Evolutionary conservation across 2,329 filamentous ascomycete genomes (phyloP).

Genomic region (Aspergillus pseudoterreus): DNA sequence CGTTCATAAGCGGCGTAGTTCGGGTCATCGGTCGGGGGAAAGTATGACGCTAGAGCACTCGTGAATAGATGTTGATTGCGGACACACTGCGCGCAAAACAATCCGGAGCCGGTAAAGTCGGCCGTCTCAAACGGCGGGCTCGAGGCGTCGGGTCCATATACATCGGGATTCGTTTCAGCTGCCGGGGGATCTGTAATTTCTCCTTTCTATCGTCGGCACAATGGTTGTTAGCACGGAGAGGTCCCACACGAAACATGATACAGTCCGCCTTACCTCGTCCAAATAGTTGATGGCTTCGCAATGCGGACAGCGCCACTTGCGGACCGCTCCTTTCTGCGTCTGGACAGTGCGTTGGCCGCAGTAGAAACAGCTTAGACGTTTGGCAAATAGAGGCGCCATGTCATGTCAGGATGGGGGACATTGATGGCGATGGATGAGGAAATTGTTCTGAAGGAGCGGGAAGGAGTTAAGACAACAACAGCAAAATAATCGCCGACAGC

Average conservation of each 20-base stretch:
- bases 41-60: conserved; percentile 72
- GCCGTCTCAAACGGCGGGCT: conserved; percentile 45
- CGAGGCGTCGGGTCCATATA: conserved; percentile 31
- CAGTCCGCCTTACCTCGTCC: conserved; percentile 63
- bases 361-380: conserved; percentile 71
- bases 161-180: conserved; percentile 48
- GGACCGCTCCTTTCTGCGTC: conserved; percentile 55
- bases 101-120: conserved; percentile 33
- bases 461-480: conserved; percentile 21
- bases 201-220: conserved; percentile 59
- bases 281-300: conserved; percentile 89
- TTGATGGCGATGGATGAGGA: conserved; percentile 9
- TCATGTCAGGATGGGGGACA: conserved; percentile 16
- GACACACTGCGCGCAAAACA: conserved; percentile 73
- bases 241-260: conserved; percentile 1
- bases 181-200: conserved; percentile 84
- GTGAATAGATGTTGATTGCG: conserved; percentile 85
- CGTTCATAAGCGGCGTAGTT: conserved; percentile 66
- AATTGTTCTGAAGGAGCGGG: conserved; percentile 3
- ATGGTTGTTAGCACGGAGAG: conserved; percentile 18
- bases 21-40: conserved; percentile 63
- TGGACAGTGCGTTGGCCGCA: conserved; percentile 67
- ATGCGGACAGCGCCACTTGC: conserved; percentile 67
- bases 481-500: conserved; percentile 22
- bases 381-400: conserved; percentile 42